These are phyloP conservation scores for Umbelopsis vinacea DNA, from an alignment of 192 early-diverging fungal species.

Conservation along the genomic window DNA sequence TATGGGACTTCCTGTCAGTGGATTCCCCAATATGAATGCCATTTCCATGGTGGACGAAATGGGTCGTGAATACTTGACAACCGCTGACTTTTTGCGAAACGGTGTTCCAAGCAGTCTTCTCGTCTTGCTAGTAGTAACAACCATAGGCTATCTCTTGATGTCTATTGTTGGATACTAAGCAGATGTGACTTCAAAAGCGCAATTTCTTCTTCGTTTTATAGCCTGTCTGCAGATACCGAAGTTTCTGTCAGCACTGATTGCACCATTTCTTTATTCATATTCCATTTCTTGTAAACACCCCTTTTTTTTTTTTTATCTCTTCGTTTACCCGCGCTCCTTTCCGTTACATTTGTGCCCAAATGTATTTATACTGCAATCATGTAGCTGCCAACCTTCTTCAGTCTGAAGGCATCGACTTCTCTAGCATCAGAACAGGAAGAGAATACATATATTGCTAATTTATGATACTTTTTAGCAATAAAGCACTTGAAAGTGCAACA, in stretches of 20 bases:
- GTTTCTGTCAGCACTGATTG: background rate
- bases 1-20: slow-evolving; percentile 91
- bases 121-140: slow-evolving; percentile 71
- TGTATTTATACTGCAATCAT: too few relatives aligned
- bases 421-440: too few relatives aligned
- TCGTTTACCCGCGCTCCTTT: too few relatives aligned
- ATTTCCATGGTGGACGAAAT: slow-evolving; percentile 89
- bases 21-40: slow-evolving; percentile 98
- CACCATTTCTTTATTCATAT: too few relatives aligned
- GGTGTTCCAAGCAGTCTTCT: slow-evolving; percentile 79
- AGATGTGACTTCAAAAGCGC: slow-evolving; percentile 35
- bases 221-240: background rate
- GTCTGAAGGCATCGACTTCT: too few relatives aligned
- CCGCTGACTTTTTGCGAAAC: slow-evolving; percentile 82
- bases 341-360: too few relatives aligned
- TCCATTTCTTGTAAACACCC: too few relatives aligned
- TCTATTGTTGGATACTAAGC: slow-evolving; percentile 47
- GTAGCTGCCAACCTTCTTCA: too few relatives aligned
- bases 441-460: too few relatives aligned
- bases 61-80: slow-evolving; percentile 82
- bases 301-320: too few relatives aligned
- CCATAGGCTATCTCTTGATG: slow-evolving; percentile 82
- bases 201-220: background rate
- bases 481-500: too few relatives aligned
- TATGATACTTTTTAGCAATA: too few relatives aligned